Percentiles rank a stretch among this genome's conserved stretches.
Conservation (phyloP, 768 basidiomycete genomes). For the Dioszegia crocea region DNA sequence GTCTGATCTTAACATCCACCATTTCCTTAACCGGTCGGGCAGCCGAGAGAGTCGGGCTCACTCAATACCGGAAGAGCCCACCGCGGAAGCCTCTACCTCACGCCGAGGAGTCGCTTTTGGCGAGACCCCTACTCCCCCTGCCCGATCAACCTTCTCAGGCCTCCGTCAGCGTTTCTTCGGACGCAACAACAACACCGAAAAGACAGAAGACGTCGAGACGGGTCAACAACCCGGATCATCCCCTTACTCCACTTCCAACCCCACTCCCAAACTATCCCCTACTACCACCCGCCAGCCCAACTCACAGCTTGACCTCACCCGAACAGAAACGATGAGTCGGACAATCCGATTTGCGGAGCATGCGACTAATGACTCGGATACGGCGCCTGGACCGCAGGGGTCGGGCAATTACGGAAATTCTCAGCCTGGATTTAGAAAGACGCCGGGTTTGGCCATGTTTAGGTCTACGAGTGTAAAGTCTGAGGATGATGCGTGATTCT, state of each 20-base stretch:
- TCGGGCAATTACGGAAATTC: constrained; percentile 30
- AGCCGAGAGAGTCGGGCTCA: neutral
- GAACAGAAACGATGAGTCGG: constrained; percentile 6
- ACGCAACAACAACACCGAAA: neutral
- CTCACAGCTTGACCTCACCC: neutral
- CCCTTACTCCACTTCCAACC: neutral
- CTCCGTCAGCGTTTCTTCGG: constrained; percentile 1
- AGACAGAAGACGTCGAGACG: neutral
- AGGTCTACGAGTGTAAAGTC: constrained; percentile 21
- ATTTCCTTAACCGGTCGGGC: neutral
- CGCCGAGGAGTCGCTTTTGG: neutral
- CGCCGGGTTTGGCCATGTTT: constrained; percentile 36
- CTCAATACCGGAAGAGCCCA: neutral
- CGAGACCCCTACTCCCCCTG: neutral
- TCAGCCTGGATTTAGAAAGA: constrained; percentile 33
- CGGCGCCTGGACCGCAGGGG: constrained; percentile 29
- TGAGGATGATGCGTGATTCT: neutral
- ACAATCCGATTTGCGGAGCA: constrained; percentile 43
- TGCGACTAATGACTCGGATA: constrained; percentile 31
- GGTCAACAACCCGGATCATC: no score
- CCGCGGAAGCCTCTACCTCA: neutral
- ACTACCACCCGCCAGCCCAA: neutral
- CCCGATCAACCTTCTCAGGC: neutral
- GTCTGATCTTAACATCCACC: neutral
- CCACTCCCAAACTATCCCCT: neutral